phyloP scores from a whole-genome alignment of 345 rosid genomes.

The Citrus inodora region DNA sequence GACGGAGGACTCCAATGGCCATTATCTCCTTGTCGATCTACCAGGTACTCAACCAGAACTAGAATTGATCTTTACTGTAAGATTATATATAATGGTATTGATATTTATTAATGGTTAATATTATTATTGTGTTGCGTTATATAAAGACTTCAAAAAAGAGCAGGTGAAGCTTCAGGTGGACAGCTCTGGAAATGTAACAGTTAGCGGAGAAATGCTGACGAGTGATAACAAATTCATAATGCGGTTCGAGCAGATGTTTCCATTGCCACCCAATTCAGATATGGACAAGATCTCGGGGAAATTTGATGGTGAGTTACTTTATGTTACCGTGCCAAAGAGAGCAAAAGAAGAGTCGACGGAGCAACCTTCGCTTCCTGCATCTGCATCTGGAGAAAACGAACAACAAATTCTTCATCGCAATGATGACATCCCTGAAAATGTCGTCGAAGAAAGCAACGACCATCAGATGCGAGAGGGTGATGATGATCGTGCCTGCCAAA shows the following conservation, averaged over 20 bases:
- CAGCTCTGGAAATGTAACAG: slow-evolving; percentile 11
- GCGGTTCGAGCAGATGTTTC: slow-evolving; percentile 28
- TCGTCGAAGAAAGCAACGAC: background rate
- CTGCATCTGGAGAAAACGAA: background rate
- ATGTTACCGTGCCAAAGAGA: slow-evolving; percentile 38
- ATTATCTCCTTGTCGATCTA: slow-evolving; percentile 49
- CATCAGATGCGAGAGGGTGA: background rate
- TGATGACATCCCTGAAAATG: background rate
- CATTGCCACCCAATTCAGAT: slow-evolving; percentile 37
- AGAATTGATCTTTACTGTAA: no score
- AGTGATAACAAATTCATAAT: slow-evolving; percentile 14
- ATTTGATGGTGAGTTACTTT: slow-evolving; percentile 34
- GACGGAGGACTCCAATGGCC: slow-evolving; percentile 37
- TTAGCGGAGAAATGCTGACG: slow-evolving; percentile 43
- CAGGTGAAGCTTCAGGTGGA: slow-evolving; percentile 41
- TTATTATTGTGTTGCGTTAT: no score
- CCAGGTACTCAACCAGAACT: slow-evolving; percentile 36
- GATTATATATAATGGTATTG: no score
- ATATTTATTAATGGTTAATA: no score
- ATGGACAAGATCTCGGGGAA: slow-evolving; percentile 16
- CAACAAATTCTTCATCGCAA: background rate
- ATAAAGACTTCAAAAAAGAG: slow-evolving; percentile 38
- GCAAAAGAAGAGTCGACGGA: background rate
- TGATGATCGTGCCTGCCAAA: background rate
- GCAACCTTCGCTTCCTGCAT: background rate